Evolutionary conservation across 2,329 filamentous ascomycete species (phyloP).

Genomic region (Fusarium floridanum): DNA sequence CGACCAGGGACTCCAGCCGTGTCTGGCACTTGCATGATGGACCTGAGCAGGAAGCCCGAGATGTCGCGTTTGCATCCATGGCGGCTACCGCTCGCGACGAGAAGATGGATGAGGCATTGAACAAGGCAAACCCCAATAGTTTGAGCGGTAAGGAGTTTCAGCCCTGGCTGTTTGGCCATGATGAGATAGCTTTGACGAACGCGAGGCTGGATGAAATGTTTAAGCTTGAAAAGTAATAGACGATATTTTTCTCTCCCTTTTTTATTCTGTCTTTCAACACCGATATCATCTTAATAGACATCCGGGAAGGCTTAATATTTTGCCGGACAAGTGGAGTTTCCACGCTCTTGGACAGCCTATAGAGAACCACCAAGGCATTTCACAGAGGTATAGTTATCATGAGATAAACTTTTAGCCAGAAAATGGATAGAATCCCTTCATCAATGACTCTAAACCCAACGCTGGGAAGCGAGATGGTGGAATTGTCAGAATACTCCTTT

Average conservation of each 20-base stretch:
- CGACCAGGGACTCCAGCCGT: neutral
- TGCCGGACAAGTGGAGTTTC: neutral
- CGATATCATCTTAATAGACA: neutral
- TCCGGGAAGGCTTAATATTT: neutral
- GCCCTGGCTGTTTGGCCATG: neutral
- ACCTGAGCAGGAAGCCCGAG: neutral
- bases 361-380: neutral
- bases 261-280: neutral
- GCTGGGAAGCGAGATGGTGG: too few species aligned
- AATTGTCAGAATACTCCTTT: too few species aligned
- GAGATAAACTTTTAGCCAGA: too few species aligned
- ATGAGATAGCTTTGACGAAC: neutral
- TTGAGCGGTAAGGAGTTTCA: neutral
- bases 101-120: neutral
- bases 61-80: neutral
- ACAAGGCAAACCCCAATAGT: neutral
- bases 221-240: neutral
- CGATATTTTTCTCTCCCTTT: neutral
- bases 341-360: neutral
- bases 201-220: neutral
- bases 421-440: too few species aligned
- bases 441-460: too few species aligned
- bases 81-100: neutral
- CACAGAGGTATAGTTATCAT: too few species aligned
- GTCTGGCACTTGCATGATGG: neutral